Conservation (phyloP, 345 rosid species). For the Eucalyptus dawsonii region DNA sequence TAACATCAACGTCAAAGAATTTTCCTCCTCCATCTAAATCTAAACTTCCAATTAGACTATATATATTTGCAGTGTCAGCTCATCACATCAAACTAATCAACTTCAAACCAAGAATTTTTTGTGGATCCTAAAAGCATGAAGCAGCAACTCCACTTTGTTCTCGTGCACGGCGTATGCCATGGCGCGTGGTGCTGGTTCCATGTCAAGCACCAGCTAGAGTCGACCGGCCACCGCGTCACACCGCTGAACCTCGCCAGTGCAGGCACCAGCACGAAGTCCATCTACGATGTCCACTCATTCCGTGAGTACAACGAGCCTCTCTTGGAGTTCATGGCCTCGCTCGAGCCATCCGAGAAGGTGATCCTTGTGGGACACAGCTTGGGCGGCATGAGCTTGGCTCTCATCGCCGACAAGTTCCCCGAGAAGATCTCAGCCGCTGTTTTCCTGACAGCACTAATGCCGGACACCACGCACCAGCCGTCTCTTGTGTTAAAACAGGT, state of each 20-base stretch:
- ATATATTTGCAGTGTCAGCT: not conserved
- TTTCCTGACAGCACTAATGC: constrained; percentile 19
- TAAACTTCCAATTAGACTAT: too few species aligned
- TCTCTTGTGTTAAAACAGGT: constrained; percentile 17
- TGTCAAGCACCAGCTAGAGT: constrained; percentile 36
- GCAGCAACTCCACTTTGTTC: constrained; percentile 23
- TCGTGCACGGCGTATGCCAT: constrained; percentile 49
- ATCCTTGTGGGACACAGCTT: constrained; percentile 67
- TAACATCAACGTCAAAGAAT: not conserved
- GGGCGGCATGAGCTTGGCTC: constrained; percentile 45
- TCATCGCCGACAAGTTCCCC: constrained; percentile 13
- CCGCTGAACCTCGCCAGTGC: constrained; percentile 42
- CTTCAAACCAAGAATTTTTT: not conserved
- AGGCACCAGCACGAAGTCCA: constrained; percentile 27
- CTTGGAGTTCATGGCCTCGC: constrained; percentile 13
- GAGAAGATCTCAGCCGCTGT: constrained; percentile 14
- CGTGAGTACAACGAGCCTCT: constrained; percentile 36
- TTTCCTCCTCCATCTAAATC: not conserved
- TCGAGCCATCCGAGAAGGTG: constrained; percentile 24
- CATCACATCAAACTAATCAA: not conserved
- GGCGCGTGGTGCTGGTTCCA: constrained; percentile 68
- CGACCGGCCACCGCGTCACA: constrained; percentile 33
- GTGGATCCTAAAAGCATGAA: not conserved
- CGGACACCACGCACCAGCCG: constrained; percentile 14
- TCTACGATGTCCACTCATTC: constrained; percentile 23